phyloP scores from a whole-genome alignment of 2,329 filamentous ascomycete species.

The Paraconiothyrium sp. region DNA sequence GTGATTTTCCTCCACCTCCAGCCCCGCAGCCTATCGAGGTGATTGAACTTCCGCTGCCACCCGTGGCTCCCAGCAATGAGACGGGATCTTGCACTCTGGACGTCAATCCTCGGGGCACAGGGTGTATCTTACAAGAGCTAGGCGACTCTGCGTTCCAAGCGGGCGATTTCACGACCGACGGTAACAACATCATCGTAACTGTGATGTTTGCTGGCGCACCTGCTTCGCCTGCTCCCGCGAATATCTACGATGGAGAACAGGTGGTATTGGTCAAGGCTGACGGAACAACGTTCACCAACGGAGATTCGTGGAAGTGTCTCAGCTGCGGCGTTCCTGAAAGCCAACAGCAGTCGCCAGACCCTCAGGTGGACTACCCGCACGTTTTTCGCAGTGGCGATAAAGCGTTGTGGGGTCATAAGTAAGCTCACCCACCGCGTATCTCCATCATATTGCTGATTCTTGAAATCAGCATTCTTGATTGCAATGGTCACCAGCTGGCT shows the following conservation, averaged over 20 bases:
- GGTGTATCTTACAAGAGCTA: slow-evolving; percentile 45
- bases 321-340: slow-evolving; percentile 54
- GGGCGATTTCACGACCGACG: slow-evolving; percentile 54
- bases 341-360: slow-evolving; percentile 38
- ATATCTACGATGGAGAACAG: slow-evolving; percentile 55
- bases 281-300: slow-evolving; percentile 53
- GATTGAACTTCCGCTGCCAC: slow-evolving; percentile 50
- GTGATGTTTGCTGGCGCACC: slow-evolving; percentile 57
- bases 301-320: slow-evolving; percentile 60
- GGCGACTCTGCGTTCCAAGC: slow-evolving; percentile 31
- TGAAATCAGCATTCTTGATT: slow-evolving; percentile 48
- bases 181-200: slow-evolving; percentile 54
- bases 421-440: neutral
- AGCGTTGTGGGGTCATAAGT: slow-evolving; percentile 38
- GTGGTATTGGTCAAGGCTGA: slow-evolving; percentile 54
- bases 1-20: slow-evolving; percentile 9
- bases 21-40: slow-evolving; percentile 49
- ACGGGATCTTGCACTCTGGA: slow-evolving; percentile 43
- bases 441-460: neutral
- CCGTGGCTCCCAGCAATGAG: slow-evolving; percentile 34
- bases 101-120: slow-evolving; percentile 49
- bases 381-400: slow-evolving; percentile 53
- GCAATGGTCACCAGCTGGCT: slow-evolving; percentile 39
- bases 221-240: slow-evolving; percentile 49
- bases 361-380: slow-evolving; percentile 54